phyloP scores from a whole-genome alignment of 352 stramenopile genomes.

The Pelagophyceae sp. region DNA sequence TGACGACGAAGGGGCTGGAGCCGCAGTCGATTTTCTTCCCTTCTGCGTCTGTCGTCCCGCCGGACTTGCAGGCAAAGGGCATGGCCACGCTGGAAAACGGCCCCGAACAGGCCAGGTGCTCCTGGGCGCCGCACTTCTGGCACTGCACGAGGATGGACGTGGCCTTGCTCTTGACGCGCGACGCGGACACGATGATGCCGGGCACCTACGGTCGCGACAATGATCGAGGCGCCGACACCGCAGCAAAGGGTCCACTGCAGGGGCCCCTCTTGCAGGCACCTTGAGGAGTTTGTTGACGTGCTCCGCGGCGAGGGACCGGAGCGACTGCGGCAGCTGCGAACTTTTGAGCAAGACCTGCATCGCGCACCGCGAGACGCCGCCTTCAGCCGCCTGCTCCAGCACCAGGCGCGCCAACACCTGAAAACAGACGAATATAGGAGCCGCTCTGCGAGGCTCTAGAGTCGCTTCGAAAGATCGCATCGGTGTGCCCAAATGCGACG shows the following conservation, averaged over 20 bases:
- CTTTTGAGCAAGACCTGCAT: not conserved
- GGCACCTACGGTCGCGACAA: conserved; percentile 37
- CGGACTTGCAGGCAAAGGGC: conserved; percentile 64
- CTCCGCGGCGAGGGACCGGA: conserved; percentile 69
- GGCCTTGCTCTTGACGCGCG: conserved; percentile 73
- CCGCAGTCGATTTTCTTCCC: conserved; percentile 37
- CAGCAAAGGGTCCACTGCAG: no score
- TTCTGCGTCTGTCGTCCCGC: conserved; percentile 19
- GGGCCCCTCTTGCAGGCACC: no score
- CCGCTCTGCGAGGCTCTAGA: not conserved
- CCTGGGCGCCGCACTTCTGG: conserved; percentile 63
- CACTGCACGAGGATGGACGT: conserved; percentile 66
- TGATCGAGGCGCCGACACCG: no score
- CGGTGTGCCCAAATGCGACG: no score
- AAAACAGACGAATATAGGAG: not conserved
- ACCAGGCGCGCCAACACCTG: conserved; percentile 23
- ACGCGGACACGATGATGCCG: conserved; percentile 92
- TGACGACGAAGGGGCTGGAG: conserved; percentile 28
- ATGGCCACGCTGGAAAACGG: conserved; percentile 63
- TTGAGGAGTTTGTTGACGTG: conserved; percentile 78
- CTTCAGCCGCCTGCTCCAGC: conserved; percentile 26
- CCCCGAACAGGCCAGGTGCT: conserved; percentile 35
- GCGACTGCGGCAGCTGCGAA: conserved; percentile 21
- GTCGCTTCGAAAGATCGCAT: no score
- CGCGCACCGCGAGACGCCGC: conserved; percentile 48